phyloP scores from a whole-genome alignment of 352 stramenopile genomes.

The Globisporangium lucens region DNA sequence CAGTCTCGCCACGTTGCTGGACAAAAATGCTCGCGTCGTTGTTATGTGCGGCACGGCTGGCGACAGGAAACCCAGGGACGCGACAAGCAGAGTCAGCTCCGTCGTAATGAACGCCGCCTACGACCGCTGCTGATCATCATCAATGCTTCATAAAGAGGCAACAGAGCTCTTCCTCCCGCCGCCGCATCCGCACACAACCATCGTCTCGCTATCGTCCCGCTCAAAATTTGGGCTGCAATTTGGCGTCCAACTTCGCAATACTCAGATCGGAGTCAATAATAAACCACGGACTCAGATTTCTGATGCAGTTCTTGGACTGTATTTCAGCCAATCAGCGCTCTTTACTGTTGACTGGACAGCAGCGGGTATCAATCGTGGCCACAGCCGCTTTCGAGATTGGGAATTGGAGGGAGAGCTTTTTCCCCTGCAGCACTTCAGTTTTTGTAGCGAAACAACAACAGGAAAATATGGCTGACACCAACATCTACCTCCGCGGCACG shows the following conservation, averaged over 20 bases:
- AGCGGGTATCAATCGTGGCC: not conserved
- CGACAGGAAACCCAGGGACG: too few species aligned
- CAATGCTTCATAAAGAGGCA: too few species aligned
- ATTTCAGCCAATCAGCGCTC: conserved; percentile 6
- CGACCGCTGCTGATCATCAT: too few species aligned
- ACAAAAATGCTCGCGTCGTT: too few species aligned
- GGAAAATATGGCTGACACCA: conserved; percentile 68
- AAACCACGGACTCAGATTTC: not conserved
- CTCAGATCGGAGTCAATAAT: not conserved
- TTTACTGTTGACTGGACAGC: conserved; percentile 12
- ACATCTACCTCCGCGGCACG: conserved; percentile 85
- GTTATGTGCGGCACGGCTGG: too few species aligned
- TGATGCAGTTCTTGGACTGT: not conserved
- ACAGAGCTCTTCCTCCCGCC: too few species aligned
- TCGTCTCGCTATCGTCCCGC: not conserved
- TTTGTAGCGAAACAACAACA: conserved; percentile 21
- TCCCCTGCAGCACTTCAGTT: conserved; percentile 12
- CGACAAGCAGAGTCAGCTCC: too few species aligned
- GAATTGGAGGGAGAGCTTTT: not conserved
- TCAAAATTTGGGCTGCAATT: not conserved
- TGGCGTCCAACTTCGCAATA: not conserved
- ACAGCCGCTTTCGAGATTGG: not conserved
- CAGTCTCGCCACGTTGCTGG: too few species aligned
- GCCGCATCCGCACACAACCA: too few species aligned
- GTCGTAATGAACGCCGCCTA: too few species aligned